Evolutionary conservation across 2,329 filamentous ascomycete genomes (phyloP), one percentile per base, ranked within the genome.

Genomic region (Pyricularia sp.): DNA sequence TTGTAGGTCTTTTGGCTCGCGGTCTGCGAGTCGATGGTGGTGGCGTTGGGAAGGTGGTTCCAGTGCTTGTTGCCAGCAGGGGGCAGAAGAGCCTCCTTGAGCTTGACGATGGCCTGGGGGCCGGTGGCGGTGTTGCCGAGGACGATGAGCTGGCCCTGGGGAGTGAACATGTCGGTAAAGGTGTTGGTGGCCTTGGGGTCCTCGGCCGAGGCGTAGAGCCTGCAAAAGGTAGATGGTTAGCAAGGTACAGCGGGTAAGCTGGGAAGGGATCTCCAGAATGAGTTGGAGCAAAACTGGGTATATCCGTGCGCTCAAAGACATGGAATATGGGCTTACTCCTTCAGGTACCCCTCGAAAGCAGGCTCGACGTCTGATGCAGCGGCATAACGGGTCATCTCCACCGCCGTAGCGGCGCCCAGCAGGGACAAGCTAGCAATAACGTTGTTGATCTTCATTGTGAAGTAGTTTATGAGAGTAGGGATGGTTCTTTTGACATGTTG

Each of bases 11-110:
- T 66, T 25, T 30, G 33, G 33, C 26, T 28, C 33, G 65, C 4
- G 25, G 65, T 66, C 14, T 66, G 23, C 65, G 33, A 55, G 36
- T 66, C 36, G 36, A 66, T 14, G n/a, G 65, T 66, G 23, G 65
- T 66, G 23, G 30, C 36, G 36, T 66, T 66, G 36, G 65, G 65
- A 20, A 50, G 2, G 65, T 66, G 65, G 65, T 66, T 66, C 65
- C 65, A 58, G 65, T 66, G 65, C 65, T 66, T 66, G 33, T 9
- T 66, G 28, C 65, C 65, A 4, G 31, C 33, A 1, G 31, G 2
- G 10, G 65, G 65, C n/a, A 66, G 23, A 9, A 66, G 65, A 2
- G 3, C 3, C 65, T 68, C 20, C 66, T 68, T 68, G 66, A 68
- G 58, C 58, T 63, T 10, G 66, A 36, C n/a, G 58, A 66, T 55